phyloP scores from a whole-genome alignment of 352 stramenopile genomes.

The Globisporangium lucens region DNA sequence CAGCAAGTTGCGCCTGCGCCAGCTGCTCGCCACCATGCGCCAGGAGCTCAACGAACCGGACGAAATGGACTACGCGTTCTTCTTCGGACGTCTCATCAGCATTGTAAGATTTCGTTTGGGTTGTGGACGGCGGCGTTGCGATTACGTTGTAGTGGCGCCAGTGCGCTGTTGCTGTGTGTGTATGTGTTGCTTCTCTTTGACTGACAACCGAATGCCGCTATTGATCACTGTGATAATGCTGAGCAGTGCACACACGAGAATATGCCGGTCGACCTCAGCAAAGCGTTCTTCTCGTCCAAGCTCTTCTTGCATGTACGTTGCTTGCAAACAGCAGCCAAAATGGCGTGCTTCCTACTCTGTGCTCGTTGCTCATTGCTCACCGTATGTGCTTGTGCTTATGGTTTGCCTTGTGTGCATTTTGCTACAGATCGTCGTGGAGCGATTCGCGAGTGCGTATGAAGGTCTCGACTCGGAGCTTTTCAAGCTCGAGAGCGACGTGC shows the following conservation, averaged over 20 bases:
- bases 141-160: not conserved
- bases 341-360: constrained; percentile 1
- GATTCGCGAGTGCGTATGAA: constrained; percentile 51
- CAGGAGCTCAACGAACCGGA: constrained; percentile 35
- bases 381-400: not conserved
- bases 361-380: not conserved
- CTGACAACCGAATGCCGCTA: not conserved
- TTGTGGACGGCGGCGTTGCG: not conserved
- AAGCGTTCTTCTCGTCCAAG: constrained; percentile 49
- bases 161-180: too few relatives aligned
- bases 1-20: constrained; percentile 47
- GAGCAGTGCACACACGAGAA: constrained; percentile 24
- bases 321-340: not conserved
- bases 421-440: constrained; percentile 52
- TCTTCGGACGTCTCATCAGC: constrained; percentile 58
- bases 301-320: constrained; percentile 58
- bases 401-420: not conserved
- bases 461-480: constrained; percentile 58
- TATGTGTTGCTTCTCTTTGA: not conserved
- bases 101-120: not conserved
- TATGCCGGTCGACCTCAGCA: constrained; percentile 30
- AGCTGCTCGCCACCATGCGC: constrained; percentile 45
- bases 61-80: constrained; percentile 45
- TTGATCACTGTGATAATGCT: not conserved
- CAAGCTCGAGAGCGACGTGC: constrained; percentile 63